Evolutionary conservation across 1,139 yeast genomes (phyloP).

Genomic region (Candida glucosophila): DNA sequence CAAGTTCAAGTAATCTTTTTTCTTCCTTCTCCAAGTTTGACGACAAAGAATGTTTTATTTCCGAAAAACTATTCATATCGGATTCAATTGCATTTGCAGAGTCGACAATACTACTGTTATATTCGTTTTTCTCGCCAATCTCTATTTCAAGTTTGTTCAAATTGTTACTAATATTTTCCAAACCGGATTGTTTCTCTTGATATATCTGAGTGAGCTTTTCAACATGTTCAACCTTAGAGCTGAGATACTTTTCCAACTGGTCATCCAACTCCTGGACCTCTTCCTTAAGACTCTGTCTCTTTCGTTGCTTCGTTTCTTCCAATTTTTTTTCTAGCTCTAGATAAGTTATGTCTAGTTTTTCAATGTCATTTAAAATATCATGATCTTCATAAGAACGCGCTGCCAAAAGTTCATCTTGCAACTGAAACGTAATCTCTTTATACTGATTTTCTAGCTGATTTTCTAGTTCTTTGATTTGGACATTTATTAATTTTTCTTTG

Average conservation of each 20-base stretch:
- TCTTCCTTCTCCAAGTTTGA: conserved; percentile 7
- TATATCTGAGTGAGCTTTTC: conserved; percentile 8
- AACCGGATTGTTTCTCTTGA: conserved; percentile 6
- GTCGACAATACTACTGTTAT: conserved; percentile 2
- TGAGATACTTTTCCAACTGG: conserved; percentile 11
- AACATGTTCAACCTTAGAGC: conserved; percentile 10
- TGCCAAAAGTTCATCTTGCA: conserved; percentile 20
- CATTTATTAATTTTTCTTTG: conserved; percentile 18
- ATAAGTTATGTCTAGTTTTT: conserved; percentile 8
- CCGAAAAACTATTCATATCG: conserved; percentile 9
- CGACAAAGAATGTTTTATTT: conserved; percentile 6
- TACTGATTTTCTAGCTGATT: conserved; percentile 18
- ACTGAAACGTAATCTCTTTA: conserved; percentile 23
- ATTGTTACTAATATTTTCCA: conserved; percentile 4
- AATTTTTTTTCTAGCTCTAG: conserved; percentile 7
- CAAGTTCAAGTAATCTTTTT: conserved; percentile 4
- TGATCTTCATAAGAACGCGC: conserved; percentile 21
- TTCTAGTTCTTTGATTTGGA: conserved; percentile 15
- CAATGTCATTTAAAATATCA: conserved; percentile 11
- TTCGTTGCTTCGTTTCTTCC: conserved; percentile 7
- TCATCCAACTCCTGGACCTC: conserved; percentile 12
- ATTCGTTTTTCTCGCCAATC: conserved; percentile 4
- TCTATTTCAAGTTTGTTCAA: conserved; percentile 3
- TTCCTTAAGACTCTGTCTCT: conserved; percentile 7
- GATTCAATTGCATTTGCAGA: conserved; percentile 5